Evolutionary conservation across 768 basidiomycete species (phyloP).

Genomic region (Pleurotus tuoliensis): DNA sequence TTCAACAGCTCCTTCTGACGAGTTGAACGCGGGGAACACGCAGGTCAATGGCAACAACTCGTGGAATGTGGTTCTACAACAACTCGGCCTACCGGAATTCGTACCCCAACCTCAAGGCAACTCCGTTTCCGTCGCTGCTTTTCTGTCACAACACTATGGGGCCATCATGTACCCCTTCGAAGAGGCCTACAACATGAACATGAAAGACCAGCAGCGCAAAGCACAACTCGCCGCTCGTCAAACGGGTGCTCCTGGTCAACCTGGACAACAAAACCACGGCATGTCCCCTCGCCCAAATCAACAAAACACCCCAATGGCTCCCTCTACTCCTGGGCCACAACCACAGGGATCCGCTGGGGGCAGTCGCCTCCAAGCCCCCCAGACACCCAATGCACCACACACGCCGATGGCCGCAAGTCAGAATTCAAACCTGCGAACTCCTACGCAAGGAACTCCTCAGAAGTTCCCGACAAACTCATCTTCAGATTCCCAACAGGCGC

Average conservation of each 20-base stretch:
- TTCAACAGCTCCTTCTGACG: constrained; percentile 10
- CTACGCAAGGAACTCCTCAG: constrained; percentile 18
- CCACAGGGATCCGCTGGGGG: not conserved
- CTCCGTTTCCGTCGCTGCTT: constrained; percentile 41
- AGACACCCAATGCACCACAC: constrained; percentile 19
- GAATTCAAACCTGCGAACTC: not conserved
- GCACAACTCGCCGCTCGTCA: constrained; percentile 41
- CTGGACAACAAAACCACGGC: constrained; percentile 15
- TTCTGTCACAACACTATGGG: constrained; percentile 59
- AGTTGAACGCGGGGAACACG: constrained; percentile 4
- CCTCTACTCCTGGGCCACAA: not conserved
- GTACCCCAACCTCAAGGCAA: constrained; percentile 41
- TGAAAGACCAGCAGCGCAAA: constrained; percentile 57
- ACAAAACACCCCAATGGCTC: constrained; percentile 16
- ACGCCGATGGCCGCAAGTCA: not conserved
- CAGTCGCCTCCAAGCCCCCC: constrained; percentile 17
- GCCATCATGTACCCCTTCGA: constrained; percentile 69
- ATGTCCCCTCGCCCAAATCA: constrained; percentile 17
- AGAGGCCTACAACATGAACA: constrained; percentile 59
- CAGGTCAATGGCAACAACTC: constrained; percentile 48
- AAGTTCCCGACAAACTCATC: constrained; percentile 10
- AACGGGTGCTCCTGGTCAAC: constrained; percentile 25
- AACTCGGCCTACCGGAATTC: constrained; percentile 61
- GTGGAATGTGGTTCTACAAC: constrained; percentile 52
- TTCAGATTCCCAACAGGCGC: constrained; percentile 11